phyloP scores from a whole-genome alignment of 768 basidiomycete species.

The Floccularia luteovirens region DNA sequence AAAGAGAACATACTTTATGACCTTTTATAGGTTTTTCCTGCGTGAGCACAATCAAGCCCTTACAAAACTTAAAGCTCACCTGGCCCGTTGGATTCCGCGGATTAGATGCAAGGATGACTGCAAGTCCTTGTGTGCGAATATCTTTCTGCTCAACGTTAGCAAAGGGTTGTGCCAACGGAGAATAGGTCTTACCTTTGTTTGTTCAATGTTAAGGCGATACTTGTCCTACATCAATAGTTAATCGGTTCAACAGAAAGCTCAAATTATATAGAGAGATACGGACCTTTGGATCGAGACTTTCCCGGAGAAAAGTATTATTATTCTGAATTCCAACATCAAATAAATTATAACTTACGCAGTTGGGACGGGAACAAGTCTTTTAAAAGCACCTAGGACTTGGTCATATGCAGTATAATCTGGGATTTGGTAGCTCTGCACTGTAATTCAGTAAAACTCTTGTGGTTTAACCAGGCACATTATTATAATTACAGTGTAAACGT shows the following conservation, averaged over 20 bases:
- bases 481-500: slow-evolving; percentile 68
- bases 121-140: slow-evolving; percentile 74
- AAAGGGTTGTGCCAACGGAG: slow-evolving; percentile 27
- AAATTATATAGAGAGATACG: background rate
- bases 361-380: slow-evolving; percentile 83
- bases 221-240: slow-evolving; percentile 29
- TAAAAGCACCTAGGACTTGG: slow-evolving; percentile 81
- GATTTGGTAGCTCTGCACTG: slow-evolving; percentile 70
- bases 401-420: slow-evolving; percentile 91
- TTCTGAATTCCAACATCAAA: background rate
- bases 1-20: slow-evolving; percentile 33
- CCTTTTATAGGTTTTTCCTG: slow-evolving; percentile 31
- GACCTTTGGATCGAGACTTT: slow-evolving; percentile 25
- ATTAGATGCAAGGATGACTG: slow-evolving; percentile 85
- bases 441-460: slow-evolving; percentile 1
- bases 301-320: background rate
- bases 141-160: slow-evolving; percentile 44
- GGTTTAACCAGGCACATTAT: slow-evolving; percentile 2
- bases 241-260: background rate
- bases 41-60: slow-evolving; percentile 1
- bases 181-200: slow-evolving; percentile 51
- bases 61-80: slow-evolving; percentile 19
- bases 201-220: slow-evolving; percentile 73
- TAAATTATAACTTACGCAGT: slow-evolving; percentile 51
- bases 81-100: slow-evolving; percentile 99